Conservation (phyloP, 208 protist species). For the Porcisia deanei region DNA sequence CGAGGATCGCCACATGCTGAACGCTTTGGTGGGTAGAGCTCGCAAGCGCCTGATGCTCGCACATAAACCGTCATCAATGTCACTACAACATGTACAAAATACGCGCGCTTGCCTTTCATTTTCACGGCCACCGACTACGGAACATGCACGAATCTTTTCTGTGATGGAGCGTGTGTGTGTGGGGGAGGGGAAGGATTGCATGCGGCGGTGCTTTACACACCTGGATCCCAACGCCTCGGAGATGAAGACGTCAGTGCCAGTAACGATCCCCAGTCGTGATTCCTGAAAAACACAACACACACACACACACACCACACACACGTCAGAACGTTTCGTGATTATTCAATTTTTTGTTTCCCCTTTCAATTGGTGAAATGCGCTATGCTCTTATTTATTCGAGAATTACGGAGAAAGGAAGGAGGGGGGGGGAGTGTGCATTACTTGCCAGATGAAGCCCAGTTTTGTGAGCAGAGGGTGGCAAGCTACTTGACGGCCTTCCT, state of each 20-base stretch:
- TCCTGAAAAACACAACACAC: background rate
- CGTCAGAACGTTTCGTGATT: background rate
- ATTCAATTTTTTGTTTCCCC: background rate
- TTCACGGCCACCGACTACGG: too few relatives aligned
- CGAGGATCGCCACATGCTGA: background rate
- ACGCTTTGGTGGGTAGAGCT: background rate
- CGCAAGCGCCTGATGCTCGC: background rate
- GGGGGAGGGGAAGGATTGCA: background rate
- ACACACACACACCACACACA: background rate
- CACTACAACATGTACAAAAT: background rate
- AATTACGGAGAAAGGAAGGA: slow-evolving; percentile 3
- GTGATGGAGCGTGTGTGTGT: background rate
- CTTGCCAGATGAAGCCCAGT: background rate
- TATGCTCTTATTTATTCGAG: background rate
- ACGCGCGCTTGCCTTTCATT: background rate
- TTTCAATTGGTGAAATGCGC: background rate
- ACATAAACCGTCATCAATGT: background rate
- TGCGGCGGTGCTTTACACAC: background rate
- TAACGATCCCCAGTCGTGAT: background rate
- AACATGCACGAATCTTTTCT: too few relatives aligned
- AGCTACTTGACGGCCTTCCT: slow-evolving; percentile 17
- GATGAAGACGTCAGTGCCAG: background rate
- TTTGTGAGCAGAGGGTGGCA: background rate
- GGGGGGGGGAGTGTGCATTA: background rate
- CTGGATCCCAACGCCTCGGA: background rate